Conservation (phyloP, 2,329 filamentous ascomycete genomes). For the Bipolaris oryzae region DNA sequence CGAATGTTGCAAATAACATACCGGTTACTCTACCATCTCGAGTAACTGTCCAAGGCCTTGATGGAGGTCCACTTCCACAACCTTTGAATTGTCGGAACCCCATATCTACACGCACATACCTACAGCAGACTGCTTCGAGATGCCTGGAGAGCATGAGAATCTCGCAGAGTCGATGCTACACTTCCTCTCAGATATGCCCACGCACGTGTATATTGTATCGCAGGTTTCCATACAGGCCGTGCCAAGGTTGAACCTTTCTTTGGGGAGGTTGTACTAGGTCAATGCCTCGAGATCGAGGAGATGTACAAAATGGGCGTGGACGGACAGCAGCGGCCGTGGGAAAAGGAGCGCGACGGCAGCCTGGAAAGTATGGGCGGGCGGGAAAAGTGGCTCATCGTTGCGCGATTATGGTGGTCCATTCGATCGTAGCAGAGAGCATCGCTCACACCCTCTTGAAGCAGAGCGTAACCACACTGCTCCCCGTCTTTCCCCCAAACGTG, state of each 20-base stretch:
- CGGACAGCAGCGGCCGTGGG: constrained; percentile 67
- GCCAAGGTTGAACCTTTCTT: constrained; percentile 71
- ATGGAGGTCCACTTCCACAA: constrained; percentile 64
- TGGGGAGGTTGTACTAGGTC: constrained; percentile 56
- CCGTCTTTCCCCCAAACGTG: constrained; percentile 85
- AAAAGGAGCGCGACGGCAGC: constrained; percentile 60
- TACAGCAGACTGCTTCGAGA: constrained; percentile 78
- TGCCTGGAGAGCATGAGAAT: constrained; percentile 73
- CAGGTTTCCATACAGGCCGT: constrained; percentile 74
- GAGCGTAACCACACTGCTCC: constrained; percentile 85
- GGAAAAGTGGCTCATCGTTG: constrained; percentile 74
- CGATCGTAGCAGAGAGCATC: neutral
- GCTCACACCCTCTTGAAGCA: constrained; percentile 69
- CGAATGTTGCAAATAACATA: constrained; percentile 64
- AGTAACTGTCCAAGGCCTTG: constrained; percentile 63
- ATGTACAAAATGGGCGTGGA: constrained; percentile 74
- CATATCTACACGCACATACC: constrained; percentile 65
- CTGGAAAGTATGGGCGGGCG: constrained; percentile 65
- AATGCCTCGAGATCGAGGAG: constrained; percentile 63
- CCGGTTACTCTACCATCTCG: constrained; percentile 40
- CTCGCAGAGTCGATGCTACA: constrained; percentile 66
- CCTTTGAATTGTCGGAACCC: constrained; percentile 48
- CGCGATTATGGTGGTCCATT: constrained; percentile 39
- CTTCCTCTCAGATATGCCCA: constrained; percentile 59
- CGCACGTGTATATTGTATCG: constrained; percentile 68